These are phyloP conservation scores for Coniochaeta ligniaria DNA, from an alignment of 2,329 filamentous ascomycete genomes.

Conservation along the genomic window DNA sequence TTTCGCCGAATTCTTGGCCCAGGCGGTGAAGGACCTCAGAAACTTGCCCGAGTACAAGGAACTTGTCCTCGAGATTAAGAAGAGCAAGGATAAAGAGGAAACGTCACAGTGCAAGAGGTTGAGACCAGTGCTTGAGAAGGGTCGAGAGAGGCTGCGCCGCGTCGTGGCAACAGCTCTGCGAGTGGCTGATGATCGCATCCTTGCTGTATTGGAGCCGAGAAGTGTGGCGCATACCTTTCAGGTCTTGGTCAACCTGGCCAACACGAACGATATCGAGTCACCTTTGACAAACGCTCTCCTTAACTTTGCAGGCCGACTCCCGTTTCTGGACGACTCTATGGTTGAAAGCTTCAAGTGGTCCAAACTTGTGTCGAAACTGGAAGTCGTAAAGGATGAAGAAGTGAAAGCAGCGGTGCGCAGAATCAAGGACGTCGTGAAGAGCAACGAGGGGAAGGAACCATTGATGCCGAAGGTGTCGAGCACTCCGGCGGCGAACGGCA, in stretches of 20 bases:
- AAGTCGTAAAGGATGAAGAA: slow-evolving; percentile 57
- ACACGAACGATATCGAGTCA: slow-evolving; percentile 11
- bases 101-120: neutral
- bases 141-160: neutral
- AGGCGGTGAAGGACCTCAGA: neutral
- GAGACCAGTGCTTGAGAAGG: neutral
- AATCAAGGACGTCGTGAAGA: slow-evolving; percentile 22
- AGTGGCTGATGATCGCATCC: neutral
- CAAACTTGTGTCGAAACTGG: slow-evolving; percentile 55
- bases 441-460: slow-evolving; percentile 13
- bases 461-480: slow-evolving; percentile 12
- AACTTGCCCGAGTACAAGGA: neutral
- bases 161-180: neutral
- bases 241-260: slow-evolving; percentile 11
- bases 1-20: neutral
- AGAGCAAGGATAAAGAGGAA: neutral
- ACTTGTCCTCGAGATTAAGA: neutral
- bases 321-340: slow-evolving; percentile 9
- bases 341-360: slow-evolving; percentile 44
- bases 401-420: slow-evolving; percentile 52
- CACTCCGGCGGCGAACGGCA: slow-evolving; percentile 7
- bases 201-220: neutral
- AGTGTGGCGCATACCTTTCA: slow-evolving; percentile 7
- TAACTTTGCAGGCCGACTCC: slow-evolving; percentile 11
- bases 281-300: slow-evolving; percentile 15